Evolutionary conservation across 2,329 filamentous ascomycete genomes (phyloP).

Genomic region (Exophiala bonariae): DNA sequence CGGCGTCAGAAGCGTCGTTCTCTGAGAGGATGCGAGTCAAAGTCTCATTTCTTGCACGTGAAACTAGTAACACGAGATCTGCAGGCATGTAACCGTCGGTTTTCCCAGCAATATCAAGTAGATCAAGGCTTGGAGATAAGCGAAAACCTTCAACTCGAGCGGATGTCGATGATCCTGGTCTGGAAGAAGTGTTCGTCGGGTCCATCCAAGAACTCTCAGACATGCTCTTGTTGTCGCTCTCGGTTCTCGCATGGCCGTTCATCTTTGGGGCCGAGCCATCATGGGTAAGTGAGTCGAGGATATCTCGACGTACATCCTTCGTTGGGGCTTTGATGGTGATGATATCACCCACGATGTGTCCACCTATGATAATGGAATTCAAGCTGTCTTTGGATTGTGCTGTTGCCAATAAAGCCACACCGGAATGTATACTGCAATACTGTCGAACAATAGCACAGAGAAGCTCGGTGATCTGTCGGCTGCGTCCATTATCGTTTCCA

Average conservation of each 20-base stretch:
- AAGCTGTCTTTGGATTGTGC: constrained; percentile 90
- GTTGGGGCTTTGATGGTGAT: constrained; percentile 85
- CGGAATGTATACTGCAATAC: constrained; percentile 76
- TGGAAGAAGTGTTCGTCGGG: constrained; percentile 60
- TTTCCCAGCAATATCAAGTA: constrained; percentile 87
- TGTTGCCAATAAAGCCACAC: constrained; percentile 84
- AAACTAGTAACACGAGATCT: constrained; percentile 81
- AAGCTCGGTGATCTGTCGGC: constrained; percentile 86
- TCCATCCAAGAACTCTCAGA: constrained; percentile 74
- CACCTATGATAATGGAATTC: constrained; percentile 85
- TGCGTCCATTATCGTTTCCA: constrained; percentile 88
- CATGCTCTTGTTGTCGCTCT: constrained; percentile 33
- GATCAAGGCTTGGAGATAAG: constrained; percentile 76
- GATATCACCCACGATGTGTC: constrained; percentile 90
- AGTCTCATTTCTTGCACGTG: constrained; percentile 86
- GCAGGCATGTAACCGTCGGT: constrained; percentile 99
- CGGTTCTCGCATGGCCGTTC: constrained; percentile 40
- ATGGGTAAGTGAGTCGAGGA: constrained; percentile 76
- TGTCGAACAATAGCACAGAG: constrained; percentile 80
- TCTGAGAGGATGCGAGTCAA: constrained; percentile 71
- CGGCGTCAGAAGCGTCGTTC: constrained; percentile 41
- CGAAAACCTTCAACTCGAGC: constrained; percentile 62
- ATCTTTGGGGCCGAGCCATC: constrained; percentile 33
- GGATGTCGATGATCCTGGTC: constrained; percentile 42
- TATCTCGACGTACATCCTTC: constrained; percentile 81